Base-by-base conservation (phyloP, 108 stramenopile species). In the Stephanodiscus triporus region DNA sequence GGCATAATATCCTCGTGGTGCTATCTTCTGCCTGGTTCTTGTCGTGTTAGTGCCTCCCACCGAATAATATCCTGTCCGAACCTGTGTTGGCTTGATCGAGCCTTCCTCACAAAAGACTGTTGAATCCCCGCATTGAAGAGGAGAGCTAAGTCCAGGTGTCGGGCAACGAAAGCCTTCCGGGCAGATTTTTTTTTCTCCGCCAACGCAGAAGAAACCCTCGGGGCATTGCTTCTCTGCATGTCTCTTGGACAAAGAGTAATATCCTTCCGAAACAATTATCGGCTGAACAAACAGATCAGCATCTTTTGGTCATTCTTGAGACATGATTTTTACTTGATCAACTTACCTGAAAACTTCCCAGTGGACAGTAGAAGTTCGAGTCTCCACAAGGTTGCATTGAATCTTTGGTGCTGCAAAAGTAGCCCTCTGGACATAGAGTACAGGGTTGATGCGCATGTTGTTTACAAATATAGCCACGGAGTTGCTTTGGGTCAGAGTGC, bases 401-500 rank as follows among this genome's bases (percentile, higher is more conserved):
- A 36, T 42, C 20, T 42, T 80, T 59, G 30, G 55, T 50, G 6
- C 49, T 49, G 32, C 78, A 80, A 30, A 56, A 80, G 48, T 55
- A 55, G 17, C 78, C 78, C 9, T 36, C 23, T 0, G 64, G 59
- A 64, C 78, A 80, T 16, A 80, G 27, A 3, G 29, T 51, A 27
- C 78, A 80, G 42, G 78, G 72, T 9, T 53, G 24, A 30, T 80
- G 78, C 22, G 72, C 78, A 48, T 73, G 57, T 17, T 54, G 40
- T 47, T 80, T 80, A 53, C 78, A 80, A 23, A 49, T 22, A 38
- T 80, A 80, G 8, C 78, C 78, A 50, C 72, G 23, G 42, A 80
- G 55, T 24, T 72, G 72, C 11, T 48, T 27, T 6, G 37, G 42
- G 54, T 76, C 68, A 53, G 64, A 36, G 50, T 78, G 78, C 32